These are phyloP conservation scores for Pestalotiopsis sp. DNA, from an alignment of 2,329 filamentous ascomycete genomes.

Conservation along the genomic window DNA sequence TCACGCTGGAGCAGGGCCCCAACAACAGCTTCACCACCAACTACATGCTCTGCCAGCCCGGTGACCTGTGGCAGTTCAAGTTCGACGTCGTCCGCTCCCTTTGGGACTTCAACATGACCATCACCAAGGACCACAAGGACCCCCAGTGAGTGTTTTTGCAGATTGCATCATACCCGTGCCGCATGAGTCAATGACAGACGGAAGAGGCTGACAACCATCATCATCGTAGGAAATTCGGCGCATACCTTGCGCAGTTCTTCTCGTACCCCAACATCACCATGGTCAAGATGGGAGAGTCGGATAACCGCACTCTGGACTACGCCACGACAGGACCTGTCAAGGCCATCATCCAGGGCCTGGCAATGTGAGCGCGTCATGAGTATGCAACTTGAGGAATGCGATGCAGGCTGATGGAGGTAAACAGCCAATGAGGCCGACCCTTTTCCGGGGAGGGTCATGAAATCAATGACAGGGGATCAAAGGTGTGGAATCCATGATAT, in stretches of 20 bases:
- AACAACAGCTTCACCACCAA: conserved; percentile 19
- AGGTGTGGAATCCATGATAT: not conserved
- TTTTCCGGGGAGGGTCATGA: no score
- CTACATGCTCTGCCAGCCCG: conserved; percentile 15
- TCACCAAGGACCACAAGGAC: conserved; percentile 11
- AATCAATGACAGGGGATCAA: no score
- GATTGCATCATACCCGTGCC: not conserved
- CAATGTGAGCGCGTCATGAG: not conserved
- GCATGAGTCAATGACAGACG: no score
- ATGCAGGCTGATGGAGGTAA: not conserved
- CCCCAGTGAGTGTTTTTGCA: conserved; percentile 1
- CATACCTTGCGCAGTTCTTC: conserved; percentile 7
- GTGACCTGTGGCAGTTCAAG: conserved; percentile 15
- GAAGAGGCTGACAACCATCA: not conserved
- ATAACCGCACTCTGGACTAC: conserved; percentile 10
- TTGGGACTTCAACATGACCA: conserved; percentile 13
- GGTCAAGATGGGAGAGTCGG: conserved; percentile 1
- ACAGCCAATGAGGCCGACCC: not conserved
- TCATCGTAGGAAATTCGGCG: not conserved
- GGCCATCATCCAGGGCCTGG: conserved; percentile 10
- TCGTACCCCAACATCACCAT: conserved; percentile 10
- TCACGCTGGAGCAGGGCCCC: conserved; percentile 29
- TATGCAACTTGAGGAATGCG: no score
- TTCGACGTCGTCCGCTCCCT: not conserved
- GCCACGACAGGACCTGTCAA: conserved; percentile 2